Evolutionary conservation across 495 filamentous ascomycete genomes (phyloP).

Genomic region (Penicillium subrubescens): DNA sequence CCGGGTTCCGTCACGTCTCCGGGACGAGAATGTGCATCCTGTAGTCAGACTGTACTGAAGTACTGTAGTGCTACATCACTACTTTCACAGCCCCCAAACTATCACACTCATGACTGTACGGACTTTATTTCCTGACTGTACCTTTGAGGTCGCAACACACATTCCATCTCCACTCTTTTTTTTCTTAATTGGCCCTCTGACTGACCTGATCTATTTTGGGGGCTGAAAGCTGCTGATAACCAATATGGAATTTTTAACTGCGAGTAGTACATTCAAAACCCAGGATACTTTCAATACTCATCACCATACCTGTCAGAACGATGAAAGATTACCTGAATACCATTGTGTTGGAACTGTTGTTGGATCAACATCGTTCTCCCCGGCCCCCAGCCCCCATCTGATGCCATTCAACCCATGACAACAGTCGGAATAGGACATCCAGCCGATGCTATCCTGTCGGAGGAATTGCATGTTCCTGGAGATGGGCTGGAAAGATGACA

Average conservation of each 20-base stretch:
- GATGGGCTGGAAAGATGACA: background rate
- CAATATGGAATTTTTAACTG: background rate
- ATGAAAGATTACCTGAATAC: background rate
- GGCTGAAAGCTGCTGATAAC: background rate
- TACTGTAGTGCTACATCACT: background rate
- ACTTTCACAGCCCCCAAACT: background rate
- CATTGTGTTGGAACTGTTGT: background rate
- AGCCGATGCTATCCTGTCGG: background rate
- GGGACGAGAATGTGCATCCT: background rate
- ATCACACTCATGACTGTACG: constrained; percentile 2
- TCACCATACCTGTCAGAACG: background rate
- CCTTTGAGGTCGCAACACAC: background rate
- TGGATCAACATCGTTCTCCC: background rate
- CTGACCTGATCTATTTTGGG: background rate
- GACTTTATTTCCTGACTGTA: background rate
- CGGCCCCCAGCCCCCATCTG: background rate
- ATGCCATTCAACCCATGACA: background rate
- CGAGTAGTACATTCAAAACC: background rate
- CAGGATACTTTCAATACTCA: background rate
- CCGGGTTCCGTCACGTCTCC: background rate
- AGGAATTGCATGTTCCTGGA: background rate
- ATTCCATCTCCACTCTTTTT: background rate
- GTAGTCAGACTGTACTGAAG: too few species aligned
- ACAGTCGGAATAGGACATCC: background rate
- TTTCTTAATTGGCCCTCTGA: too few species aligned